These are phyloP conservation scores for Penicillium paneum DNA, from an alignment of 2,329 filamentous ascomycete species.

Conservation along the genomic window DNA sequence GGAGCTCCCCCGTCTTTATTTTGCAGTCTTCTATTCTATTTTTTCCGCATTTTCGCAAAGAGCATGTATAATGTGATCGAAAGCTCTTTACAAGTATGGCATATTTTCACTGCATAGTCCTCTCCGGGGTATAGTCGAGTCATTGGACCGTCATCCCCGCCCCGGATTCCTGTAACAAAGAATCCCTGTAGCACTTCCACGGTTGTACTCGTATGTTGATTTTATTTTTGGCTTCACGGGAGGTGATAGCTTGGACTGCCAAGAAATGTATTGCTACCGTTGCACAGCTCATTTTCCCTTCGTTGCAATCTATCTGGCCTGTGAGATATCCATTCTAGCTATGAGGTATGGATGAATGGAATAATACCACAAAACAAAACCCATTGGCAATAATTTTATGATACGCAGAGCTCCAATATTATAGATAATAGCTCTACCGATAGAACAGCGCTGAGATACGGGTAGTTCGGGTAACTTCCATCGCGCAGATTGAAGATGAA, in stretches of 20 bases:
- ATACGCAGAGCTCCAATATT: background rate
- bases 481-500: background rate
- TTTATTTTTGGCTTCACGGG: background rate
- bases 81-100: background rate
- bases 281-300: background rate
- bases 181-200: background rate
- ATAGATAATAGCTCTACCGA: too few species aligned
- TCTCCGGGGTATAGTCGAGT: background rate
- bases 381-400: background rate
- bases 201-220: background rate
- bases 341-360: too few species aligned
- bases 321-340: background rate
- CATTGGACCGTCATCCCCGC: background rate
- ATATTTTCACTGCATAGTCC: background rate
- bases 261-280: background rate
- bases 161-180: background rate
- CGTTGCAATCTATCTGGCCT: background rate
- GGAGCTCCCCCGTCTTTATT: conserved; percentile 6
- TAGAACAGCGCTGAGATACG: background rate
- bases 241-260: background rate
- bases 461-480: background rate
- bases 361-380: background rate
- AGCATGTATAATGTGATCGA: too few species aligned
- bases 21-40: background rate
- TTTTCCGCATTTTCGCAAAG: background rate